Base-by-base conservation (phyloP, 495 filamentous ascomycete genomes). In the Talaromyces borbonicus region DNA sequence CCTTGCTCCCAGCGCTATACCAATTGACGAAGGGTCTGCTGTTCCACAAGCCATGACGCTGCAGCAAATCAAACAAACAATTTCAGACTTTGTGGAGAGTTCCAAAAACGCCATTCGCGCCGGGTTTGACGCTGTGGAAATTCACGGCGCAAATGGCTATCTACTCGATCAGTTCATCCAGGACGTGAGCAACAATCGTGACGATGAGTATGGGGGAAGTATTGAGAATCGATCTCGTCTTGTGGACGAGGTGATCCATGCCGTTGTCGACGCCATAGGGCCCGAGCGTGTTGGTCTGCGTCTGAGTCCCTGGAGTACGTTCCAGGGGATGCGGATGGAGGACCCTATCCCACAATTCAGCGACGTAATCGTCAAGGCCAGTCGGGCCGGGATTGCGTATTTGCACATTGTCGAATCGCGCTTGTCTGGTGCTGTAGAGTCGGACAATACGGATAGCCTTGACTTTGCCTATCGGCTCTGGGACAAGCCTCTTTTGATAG, bases 61-160 rank as follows among this genome's bases (percentile, higher is more conserved):
- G 30, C 64, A 69, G 3, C 79, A 87, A 40, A 83, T 87, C 47
- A 47, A 67, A 46, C 52, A 62, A 6, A 74, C 58, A n/a, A 72
- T 85, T 18, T 48, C 56, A 0, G 72, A 73, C 48, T 85, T 80
- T 42, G 79, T 68, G 6, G 53, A 68, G 18, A 83, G 81, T 14
- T 78, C 84, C 1, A 61, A 67, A 49, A 80, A 78, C 45, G 80
- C 82, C 3, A 63, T 87, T 7, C 66, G 62, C 8, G 84, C 83
- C 3, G 84, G 84, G 8, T 89, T 87, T 45, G 84, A 87, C 52
- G 83, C 80, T 23, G 81, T 89, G 4, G 84, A 89, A 63, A 65
- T 87, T 47, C 83, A 87, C 56, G 78, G 66, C 30, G 80, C 81
- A 3, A 87, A 89, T 49, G 84, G 84, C 8, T 87, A 85, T 53